Evolutionary conservation across 2,329 filamentous ascomycete genomes (phyloP).

Genomic region (Malbranchea cinnamomea): DNA sequence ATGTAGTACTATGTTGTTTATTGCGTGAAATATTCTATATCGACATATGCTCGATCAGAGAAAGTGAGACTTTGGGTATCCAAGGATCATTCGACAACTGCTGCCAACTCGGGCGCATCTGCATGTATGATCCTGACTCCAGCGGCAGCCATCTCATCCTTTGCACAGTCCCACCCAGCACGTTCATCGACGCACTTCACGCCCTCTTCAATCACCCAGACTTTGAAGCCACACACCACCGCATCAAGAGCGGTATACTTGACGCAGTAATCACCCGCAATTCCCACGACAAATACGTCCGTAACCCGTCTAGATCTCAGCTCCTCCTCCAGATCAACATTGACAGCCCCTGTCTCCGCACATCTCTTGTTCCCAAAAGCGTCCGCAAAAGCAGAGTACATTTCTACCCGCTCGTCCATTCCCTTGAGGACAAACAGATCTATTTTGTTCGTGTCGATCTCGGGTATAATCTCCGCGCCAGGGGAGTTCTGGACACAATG

Average conservation of each 20-base stretch:
- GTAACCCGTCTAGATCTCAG: conserved; percentile 48
- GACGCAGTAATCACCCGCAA: conserved; percentile 86
- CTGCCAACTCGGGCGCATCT: conserved; percentile 41
- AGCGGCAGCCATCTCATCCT: conserved; percentile 37
- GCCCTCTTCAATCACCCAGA: conserved; percentile 63
- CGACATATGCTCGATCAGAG: no score
- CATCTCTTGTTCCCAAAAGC: conserved; percentile 45
- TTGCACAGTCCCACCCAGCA: conserved; percentile 40
- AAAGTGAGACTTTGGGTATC: no score
- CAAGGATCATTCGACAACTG: conserved; percentile 21
- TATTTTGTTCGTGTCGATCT: conserved; percentile 47
- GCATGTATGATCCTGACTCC: conserved; percentile 50
- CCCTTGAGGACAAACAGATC: conserved; percentile 66
- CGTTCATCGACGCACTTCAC: conserved; percentile 55
- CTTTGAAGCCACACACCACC: conserved; percentile 56
- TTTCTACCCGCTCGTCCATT: conserved; percentile 57
- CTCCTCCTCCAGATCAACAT: conserved; percentile 44
- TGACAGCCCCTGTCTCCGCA: conserved; percentile 19
- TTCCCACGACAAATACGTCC: conserved; percentile 70
- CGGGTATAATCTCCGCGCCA: conserved; percentile 59
- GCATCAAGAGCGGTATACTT: conserved; percentile 68
- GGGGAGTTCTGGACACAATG: conserved; percentile 68
- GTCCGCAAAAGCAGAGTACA: conserved; percentile 86
- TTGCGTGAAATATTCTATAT: no score
- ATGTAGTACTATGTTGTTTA: no score